These are phyloP conservation scores for Crithidia sp. DNA, from an alignment of 208 protist genomes.

Conservation along the genomic window DNA sequence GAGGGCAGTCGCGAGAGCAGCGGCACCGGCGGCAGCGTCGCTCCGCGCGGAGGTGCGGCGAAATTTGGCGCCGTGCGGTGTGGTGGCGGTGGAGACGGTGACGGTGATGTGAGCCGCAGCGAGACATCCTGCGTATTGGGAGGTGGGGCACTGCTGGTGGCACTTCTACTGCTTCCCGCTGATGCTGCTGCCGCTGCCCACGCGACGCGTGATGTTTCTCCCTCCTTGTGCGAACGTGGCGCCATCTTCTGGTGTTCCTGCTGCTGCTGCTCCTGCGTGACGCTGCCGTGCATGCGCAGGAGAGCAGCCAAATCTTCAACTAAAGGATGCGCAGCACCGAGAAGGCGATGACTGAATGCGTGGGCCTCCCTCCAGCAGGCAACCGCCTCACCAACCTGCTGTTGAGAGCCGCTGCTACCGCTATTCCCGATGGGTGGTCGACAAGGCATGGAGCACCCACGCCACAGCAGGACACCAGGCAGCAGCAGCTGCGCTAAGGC, in stretches of 20 bases:
- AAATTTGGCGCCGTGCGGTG: no score
- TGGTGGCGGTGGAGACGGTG: no score
- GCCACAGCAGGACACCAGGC: conserved; percentile 30
- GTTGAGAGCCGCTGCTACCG: not conserved
- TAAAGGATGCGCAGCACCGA: conserved; percentile 23
- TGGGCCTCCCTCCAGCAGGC: conserved; percentile 19
- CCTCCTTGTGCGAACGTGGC: no score
- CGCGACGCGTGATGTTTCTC: no score
- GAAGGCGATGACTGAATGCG: conserved; percentile 8
- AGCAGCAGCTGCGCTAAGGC: conserved; percentile 17
- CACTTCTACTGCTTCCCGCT: no score
- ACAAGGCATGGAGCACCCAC: not conserved
- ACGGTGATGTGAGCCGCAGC: no score
- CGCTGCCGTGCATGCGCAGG: not conserved
- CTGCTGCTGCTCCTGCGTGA: no score
- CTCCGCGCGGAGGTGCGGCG: not conserved
- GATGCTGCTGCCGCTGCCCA: no score
- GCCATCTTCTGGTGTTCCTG: no score
- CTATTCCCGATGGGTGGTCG: not conserved
- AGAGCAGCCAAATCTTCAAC: conserved; percentile 1
- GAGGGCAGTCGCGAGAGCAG: not conserved
- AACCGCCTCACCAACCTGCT: not conserved
- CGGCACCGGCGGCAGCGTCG: not conserved
- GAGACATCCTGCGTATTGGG: no score
- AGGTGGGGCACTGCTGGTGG: no score